Conservation (phyloP, 345 rosid genomes). For the Cardamine resedifolia region DNA sequence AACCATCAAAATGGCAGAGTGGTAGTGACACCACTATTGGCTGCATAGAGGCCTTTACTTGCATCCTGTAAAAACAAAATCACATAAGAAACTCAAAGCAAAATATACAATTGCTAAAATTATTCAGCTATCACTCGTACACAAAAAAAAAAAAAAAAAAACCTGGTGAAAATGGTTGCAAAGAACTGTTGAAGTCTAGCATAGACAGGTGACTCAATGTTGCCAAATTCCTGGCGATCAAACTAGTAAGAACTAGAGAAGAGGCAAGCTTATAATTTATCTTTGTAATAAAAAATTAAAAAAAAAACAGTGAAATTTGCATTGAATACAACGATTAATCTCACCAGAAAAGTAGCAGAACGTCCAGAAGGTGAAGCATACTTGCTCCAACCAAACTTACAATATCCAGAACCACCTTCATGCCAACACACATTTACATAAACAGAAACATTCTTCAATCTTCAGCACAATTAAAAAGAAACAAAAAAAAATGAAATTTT, state of each 20-base stretch:
- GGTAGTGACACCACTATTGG: constrained; percentile 84
- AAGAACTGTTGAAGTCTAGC: constrained; percentile 76
- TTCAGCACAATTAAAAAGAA: not conserved
- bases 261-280: not conserved
- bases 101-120: not conserved
- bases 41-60: constrained; percentile 64
- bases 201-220: constrained; percentile 83
- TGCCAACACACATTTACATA: not conserved
- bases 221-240: constrained; percentile 78
- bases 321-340: constrained; percentile 1
- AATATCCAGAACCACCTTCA: constrained; percentile 92
- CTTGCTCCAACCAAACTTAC: constrained; percentile 94
- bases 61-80: constrained; percentile 63
- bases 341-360: constrained; percentile 78
- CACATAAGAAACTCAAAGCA: constrained; percentile 11
- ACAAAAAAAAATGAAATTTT: not conserved
- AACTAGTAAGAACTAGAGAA: constrained; percentile 31
- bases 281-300: not conserved
- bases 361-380: constrained; percentile 68
- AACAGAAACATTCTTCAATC: not conserved
- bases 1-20: constrained; percentile 89
- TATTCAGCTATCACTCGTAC: not conserved
- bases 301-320: not conserved
- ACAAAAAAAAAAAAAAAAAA: constrained; percentile 3
- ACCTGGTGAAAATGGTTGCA: constrained; percentile 75